phyloP scores from a whole-genome alignment of 2,329 filamentous ascomycete genomes.

The Colletotrichum plurivorum region DNA sequence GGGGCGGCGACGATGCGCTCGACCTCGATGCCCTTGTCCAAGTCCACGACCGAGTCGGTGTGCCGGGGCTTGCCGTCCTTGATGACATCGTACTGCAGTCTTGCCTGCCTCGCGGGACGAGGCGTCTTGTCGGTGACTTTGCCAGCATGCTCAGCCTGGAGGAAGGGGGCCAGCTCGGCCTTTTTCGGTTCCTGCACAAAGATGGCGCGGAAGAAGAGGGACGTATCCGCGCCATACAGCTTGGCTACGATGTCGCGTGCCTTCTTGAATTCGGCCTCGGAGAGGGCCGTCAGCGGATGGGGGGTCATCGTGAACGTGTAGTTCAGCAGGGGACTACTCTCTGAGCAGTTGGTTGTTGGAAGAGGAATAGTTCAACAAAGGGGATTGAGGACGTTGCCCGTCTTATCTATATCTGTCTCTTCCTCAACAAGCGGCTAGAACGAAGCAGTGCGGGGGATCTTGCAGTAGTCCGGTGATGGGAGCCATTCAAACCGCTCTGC shows the following conservation, averaged over 20 bases:
- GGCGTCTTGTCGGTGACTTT: slow-evolving; percentile 57
- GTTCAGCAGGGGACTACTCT: background rate
- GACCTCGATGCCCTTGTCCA: slow-evolving; percentile 50
- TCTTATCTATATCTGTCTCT: slow-evolving; percentile 31
- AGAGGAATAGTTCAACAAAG: background rate
- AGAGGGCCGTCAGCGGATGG: slow-evolving; percentile 66
- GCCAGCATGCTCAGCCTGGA: slow-evolving; percentile 73
- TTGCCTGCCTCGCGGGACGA: slow-evolving; percentile 61
- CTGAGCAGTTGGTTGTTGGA: background rate
- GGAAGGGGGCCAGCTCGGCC: slow-evolving; percentile 69
- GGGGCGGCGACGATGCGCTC: slow-evolving; percentile 46
- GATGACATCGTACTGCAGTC: slow-evolving; percentile 61
- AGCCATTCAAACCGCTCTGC: slow-evolving; percentile 11
- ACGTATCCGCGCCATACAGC: slow-evolving; percentile 41
- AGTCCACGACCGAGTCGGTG: slow-evolving; percentile 55
- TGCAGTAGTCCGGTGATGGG: slow-evolving; percentile 23
- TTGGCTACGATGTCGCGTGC: slow-evolving; percentile 62
- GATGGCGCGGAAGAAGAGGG: slow-evolving; percentile 68
- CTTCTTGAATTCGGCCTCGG: slow-evolving; percentile 61
- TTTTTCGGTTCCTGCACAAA: slow-evolving; percentile 75
- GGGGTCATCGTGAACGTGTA: slow-evolving; percentile 36
- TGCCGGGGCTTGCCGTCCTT: slow-evolving; percentile 48
- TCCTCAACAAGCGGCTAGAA: background rate
- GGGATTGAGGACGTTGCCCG: background rate
- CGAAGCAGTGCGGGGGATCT: slow-evolving; percentile 26